These are phyloP conservation scores for Nakazawaea ishiwadae DNA, from an alignment of 805 yeast species.

Conservation along the genomic window DNA sequence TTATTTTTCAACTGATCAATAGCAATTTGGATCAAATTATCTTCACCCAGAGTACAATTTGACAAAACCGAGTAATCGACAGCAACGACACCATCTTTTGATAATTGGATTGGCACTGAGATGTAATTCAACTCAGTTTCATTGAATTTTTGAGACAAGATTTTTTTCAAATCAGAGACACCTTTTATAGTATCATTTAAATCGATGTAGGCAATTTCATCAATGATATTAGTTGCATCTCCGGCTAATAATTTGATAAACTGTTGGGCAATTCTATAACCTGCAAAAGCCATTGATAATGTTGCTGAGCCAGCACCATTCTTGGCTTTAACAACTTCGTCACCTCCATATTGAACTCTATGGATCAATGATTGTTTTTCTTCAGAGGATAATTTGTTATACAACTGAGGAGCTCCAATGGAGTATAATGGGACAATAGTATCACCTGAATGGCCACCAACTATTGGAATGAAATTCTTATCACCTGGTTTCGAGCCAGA, in stretches of 20 bases:
- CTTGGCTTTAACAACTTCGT: constrained; percentile 91
- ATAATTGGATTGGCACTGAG: constrained; percentile 59
- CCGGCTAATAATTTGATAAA: constrained; percentile 24
- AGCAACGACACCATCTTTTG: constrained; percentile 48
- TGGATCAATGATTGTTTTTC: constrained; percentile 51
- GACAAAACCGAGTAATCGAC: constrained; percentile 51
- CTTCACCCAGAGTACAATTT: constrained; percentile 46
- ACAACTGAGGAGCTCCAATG: constrained; percentile 25
- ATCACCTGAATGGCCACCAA: constrained; percentile 95
- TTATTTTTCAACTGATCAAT: constrained; percentile 48
- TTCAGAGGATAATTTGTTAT: constrained; percentile 27
- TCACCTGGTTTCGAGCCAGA: constrained; percentile 31
- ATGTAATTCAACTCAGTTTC: constrained; percentile 38
- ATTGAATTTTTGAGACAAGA: constrained; percentile 29
- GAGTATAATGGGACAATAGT: constrained; percentile 87
- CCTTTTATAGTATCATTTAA: constrained; percentile 47
- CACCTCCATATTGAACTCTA: constrained; percentile 96
- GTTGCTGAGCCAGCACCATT: constrained; percentile 94
- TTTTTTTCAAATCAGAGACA: constrained; percentile 43
- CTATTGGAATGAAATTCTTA: constrained; percentile 55
- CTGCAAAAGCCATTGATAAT: constrained; percentile 90
- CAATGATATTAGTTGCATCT: constrained; percentile 27
- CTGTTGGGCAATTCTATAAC: constrained; percentile 64
- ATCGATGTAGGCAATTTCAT: constrained; percentile 49
- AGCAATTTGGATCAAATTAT: constrained; percentile 48